phyloP scores from a whole-genome alignment of 1,284 basidiomycete species.

The Boletus semigastroideus region DNA sequence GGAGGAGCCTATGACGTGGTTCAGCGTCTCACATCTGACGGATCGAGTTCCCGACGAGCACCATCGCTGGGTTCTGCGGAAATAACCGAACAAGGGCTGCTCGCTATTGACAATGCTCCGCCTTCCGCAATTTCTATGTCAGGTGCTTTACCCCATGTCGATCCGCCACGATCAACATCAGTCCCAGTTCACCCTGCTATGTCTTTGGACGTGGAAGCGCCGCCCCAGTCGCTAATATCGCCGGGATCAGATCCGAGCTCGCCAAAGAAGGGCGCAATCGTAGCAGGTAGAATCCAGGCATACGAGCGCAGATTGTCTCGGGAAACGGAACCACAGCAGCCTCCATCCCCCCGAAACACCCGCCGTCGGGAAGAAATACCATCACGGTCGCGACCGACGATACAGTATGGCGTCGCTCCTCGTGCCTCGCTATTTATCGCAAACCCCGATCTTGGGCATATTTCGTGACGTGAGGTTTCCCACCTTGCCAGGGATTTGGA shows the following conservation, averaged over 20 bases:
- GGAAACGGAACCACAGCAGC: slow-evolving; percentile 20
- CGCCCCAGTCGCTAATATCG: background rate
- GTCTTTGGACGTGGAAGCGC: slow-evolving; percentile 2
- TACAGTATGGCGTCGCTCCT: slow-evolving; percentile 48
- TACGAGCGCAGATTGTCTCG: slow-evolving; percentile 42
- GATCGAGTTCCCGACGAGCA: slow-evolving; percentile 26
- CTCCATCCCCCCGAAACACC: slow-evolving; percentile 30
- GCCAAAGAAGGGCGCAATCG: slow-evolving; percentile 14
- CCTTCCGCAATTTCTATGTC: slow-evolving; percentile 14
- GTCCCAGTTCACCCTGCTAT: background rate
- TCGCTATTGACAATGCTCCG: slow-evolving; percentile 7
- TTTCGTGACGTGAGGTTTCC: slow-evolving; percentile 12
- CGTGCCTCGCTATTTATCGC: slow-evolving; percentile 48
- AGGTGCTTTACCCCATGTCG: slow-evolving; percentile 7
- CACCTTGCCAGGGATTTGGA: background rate
- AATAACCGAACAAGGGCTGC: slow-evolving; percentile 22
- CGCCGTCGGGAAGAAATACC: slow-evolving; percentile 30
- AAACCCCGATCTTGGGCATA: slow-evolving; percentile 43
- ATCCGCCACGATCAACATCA: slow-evolving; percentile 15
- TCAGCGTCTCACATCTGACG: slow-evolving; percentile 49
- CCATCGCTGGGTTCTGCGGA: slow-evolving; percentile 26
- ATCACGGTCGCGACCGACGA: slow-evolving; percentile 29
- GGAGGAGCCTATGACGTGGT: slow-evolving; percentile 66
- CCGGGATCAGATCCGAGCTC: background rate
- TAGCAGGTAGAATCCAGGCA: slow-evolving; percentile 38